Evolutionary conservation across 331 rosid genomes (phyloP).

Genomic region (Cydonia oblonga): DNA sequence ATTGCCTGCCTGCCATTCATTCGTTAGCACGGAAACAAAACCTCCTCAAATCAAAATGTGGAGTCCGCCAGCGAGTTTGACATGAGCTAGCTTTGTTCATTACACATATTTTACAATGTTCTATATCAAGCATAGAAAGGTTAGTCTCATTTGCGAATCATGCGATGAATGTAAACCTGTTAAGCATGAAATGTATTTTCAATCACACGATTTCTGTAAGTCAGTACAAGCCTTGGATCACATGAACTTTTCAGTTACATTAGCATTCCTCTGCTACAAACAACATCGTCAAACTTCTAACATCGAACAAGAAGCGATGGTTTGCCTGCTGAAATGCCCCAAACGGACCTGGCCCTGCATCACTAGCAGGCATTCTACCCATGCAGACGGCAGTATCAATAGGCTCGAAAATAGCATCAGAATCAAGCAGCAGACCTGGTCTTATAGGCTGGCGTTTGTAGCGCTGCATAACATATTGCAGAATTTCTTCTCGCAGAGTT

Average conservation of each 20-base stretch:
- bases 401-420: neutral
- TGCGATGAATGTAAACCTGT: neutral
- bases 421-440: too few relatives aligned
- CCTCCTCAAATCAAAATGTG: neutral
- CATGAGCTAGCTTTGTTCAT: neutral
- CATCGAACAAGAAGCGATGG: neutral
- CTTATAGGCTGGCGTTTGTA: too few relatives aligned
- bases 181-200: neutral
- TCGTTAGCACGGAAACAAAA: neutral
- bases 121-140: neutral
- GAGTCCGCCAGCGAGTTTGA: neutral
- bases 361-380: neutral
- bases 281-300: neutral
- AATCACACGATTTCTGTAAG: neutral
- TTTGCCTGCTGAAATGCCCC: neutral
- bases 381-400: neutral
- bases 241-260: neutral
- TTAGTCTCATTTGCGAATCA: neutral
- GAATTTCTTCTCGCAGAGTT: neutral
- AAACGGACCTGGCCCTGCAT: neutral
- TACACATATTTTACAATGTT: slow-evolving; percentile 5
- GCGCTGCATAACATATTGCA: too few relatives aligned
- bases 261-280: neutral
- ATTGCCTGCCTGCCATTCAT: neutral
- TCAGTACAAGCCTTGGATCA: neutral